Evolutionary conservation across 352 stramenopile genomes (phyloP), one percentile per base, ranked within the genome.

Genomic region (Globisporangium polare): DNA sequence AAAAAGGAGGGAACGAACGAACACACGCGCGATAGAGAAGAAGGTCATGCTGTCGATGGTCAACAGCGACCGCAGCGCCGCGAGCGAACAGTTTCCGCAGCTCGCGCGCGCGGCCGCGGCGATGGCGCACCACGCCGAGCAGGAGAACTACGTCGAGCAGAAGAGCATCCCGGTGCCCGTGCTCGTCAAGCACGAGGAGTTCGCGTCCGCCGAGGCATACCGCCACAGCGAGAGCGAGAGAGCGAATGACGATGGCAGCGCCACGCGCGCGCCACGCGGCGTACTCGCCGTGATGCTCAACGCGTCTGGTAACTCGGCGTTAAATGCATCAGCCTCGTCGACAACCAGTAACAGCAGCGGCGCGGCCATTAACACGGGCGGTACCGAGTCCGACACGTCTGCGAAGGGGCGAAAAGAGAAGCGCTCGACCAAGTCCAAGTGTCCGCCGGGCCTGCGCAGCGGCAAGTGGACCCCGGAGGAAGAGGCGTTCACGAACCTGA

Each of bases 371-470:
- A n/a, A n/a, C n/a, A 58, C 58, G 33, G 55, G 54, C 20, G 52
- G 50, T 35, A 42, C 60, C 15, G 47, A 65, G 60, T 65, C 60
- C 1, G 60, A 65, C 31, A 51, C 59, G 17, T 45, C 59, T 27
- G 17, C 60, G n/a, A 46, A 47, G 35, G 54, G 53, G 41, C 53
- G 53, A 24, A 61, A 61, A 50, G 47, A 65, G 63, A 94, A 94
- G 66, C 78, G 86, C 1, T 95, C 86, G 26, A 95, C 86, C 50
- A 95, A 93, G 67, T 92, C 82, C 63, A 95, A 95, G 71, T 93
- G 83, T 49, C 76, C 83, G 7, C 86, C 86, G 0, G 86, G 86
- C 2, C 69, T 95, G 22, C 83, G 86, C 26, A 93, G 82, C 31
- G 86, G 86, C 67, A 95, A 95, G 68, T 95, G 86, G 86, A 95